Evolutionary conservation across 192 early-diverging fungal genomes (phyloP).

Genomic region (Coemansia sp.): DNA sequence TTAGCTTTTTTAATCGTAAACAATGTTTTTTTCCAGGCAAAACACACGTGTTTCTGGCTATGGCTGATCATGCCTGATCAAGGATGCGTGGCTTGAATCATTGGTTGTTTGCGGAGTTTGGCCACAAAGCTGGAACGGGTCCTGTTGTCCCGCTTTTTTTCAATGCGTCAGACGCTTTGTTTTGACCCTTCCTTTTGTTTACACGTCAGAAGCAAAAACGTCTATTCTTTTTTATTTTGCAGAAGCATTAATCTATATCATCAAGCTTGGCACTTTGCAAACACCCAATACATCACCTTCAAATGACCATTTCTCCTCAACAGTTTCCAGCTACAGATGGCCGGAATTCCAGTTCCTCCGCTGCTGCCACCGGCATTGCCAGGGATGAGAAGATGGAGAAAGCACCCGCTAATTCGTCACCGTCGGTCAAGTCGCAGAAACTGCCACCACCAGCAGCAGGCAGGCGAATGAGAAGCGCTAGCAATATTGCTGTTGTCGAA

Average conservation of each 20-base stretch:
- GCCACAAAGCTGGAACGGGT: no score
- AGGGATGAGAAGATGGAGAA: conserved; percentile 1
- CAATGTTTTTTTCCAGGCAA: no score
- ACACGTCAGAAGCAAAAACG: neutral
- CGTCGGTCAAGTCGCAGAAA: neutral
- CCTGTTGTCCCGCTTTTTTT: no score
- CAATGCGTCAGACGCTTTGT: no score
- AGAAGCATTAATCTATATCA: neutral
- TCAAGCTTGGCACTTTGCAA: no score
- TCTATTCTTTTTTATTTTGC: neutral
- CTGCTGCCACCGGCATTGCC: neutral
- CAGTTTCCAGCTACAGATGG: neutral
- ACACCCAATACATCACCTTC: neutral
- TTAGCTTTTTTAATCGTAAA: no score
- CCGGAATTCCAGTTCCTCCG: neutral
- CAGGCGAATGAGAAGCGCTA: conserved; percentile 12
- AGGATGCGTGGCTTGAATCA: no score
- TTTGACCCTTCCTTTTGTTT: no score
- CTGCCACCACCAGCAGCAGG: neutral
- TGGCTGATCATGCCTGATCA: neutral
- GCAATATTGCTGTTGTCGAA: conserved; percentile 13
- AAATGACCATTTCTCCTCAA: neutral
- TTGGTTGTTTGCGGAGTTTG: no score
- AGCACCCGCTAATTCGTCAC: neutral
- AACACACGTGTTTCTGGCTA: neutral